These are phyloP conservation scores for Helminthosporium solani DNA, from an alignment of 2,329 filamentous ascomycete species.

Conservation along the genomic window DNA sequence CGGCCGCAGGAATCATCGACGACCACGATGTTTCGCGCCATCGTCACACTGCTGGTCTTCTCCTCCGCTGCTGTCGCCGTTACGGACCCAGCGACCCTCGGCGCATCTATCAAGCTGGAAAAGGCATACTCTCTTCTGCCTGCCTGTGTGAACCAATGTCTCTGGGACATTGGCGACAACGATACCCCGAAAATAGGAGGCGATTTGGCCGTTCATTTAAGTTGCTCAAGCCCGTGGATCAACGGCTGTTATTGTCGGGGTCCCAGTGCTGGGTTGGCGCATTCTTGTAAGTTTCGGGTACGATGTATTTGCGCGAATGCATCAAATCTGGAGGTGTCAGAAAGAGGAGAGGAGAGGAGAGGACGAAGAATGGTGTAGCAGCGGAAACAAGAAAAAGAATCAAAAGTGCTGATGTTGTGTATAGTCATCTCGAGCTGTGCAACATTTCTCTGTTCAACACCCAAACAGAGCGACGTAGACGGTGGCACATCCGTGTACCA, in stretches of 20 bases:
- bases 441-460: constrained; percentile 12
- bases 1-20: neutral
- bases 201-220: constrained; percentile 13
- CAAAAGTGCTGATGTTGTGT: constrained; percentile 5
- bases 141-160: constrained; percentile 16
- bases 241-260: constrained; percentile 14
- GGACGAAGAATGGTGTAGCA: too few relatives aligned
- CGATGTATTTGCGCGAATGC: too few relatives aligned
- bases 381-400: too few relatives aligned
- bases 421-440: constrained; percentile 15
- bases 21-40: neutral
- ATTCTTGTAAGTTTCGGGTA: neutral
- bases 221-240: constrained; percentile 10
- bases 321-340: too few relatives aligned
- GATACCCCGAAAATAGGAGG: constrained; percentile 12
- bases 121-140: constrained; percentile 12
- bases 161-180: constrained; percentile 14
- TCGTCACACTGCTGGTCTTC: neutral
- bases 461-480: constrained; percentile 8
- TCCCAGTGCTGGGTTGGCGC: neutral
- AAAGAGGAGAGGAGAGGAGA: too few relatives aligned
- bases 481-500: constrained; percentile 12
- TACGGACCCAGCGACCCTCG: constrained; percentile 8
- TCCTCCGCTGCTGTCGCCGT: neutral
- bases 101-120: constrained; percentile 10